A percentile compares a stretch with the other conserved stretches of the same genome.
phyloP scores from a whole-genome alignment of 768 basidiomycete genomes.

The Pulveroboletus sp. region DNA sequence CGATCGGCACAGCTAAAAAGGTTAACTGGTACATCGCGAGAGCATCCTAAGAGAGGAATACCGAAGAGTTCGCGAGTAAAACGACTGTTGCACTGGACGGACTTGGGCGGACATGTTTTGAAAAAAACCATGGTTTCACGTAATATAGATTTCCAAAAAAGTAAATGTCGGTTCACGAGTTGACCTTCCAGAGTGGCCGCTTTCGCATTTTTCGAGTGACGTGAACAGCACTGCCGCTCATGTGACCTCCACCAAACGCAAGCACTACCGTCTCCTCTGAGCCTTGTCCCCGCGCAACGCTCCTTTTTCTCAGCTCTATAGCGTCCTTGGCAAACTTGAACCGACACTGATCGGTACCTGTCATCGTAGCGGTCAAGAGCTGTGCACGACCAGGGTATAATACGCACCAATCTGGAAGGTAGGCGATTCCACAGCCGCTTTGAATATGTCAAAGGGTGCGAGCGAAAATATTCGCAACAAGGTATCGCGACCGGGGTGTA shows the following conservation, averaged over 20 bases:
- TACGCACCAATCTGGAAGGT: constrained; percentile 73
- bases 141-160: constrained; percentile 24
- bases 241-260: constrained; percentile 74
- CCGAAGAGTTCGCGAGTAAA: constrained; percentile 1
- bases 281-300: constrained; percentile 65
- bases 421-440: constrained; percentile 75
- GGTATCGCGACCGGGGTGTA: constrained; percentile 56
- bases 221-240: constrained; percentile 75
- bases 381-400: constrained; percentile 6
- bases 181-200: constrained; percentile 79
- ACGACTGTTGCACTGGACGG: constrained; percentile 3
- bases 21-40: constrained; percentile 26
- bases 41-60: constrained; percentile 12
- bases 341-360: constrained; percentile 80
- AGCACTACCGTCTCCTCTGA: constrained; percentile 90
- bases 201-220: constrained; percentile 86
- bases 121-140: constrained; percentile 22
- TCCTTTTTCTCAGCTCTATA: constrained; percentile 78
- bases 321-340: constrained; percentile 93
- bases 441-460: constrained; percentile 88
- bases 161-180: constrained; percentile 52
- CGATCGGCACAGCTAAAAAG: constrained; percentile 28
- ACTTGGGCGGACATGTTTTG: neutral
- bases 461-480: constrained; percentile 72
- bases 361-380: constrained; percentile 17